These are phyloP conservation scores for Polytrichum formosum DNA, from an alignment of 225 moss, liverwort and hornwort genomes.

Conservation along the genomic window DNA sequence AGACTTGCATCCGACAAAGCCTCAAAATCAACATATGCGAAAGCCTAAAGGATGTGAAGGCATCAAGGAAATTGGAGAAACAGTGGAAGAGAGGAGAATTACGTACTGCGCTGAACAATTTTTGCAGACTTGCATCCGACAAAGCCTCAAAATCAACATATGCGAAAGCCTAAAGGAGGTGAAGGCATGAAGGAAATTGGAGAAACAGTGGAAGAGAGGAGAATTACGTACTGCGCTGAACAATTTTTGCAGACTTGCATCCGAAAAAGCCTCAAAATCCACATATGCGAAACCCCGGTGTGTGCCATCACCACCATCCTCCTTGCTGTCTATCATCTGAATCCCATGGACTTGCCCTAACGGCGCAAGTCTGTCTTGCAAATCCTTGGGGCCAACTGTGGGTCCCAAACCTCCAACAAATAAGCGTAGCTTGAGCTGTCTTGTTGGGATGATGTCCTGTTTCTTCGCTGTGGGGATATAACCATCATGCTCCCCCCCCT, in stretches of 20 bases:
- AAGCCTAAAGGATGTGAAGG: constrained; percentile 19
- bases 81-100: no score
- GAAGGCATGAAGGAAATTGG: no score
- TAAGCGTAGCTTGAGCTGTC: constrained; percentile 49
- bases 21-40: constrained; percentile 85
- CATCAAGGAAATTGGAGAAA: no score
- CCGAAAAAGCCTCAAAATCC: constrained; percentile 75
- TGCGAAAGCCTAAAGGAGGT: constrained; percentile 31
- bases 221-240: constrained; percentile 67
- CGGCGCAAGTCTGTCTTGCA: constrained; percentile 73
- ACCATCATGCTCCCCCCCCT: no score
- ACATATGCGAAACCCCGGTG: constrained; percentile 90
- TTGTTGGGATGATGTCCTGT: background rate
- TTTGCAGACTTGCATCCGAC: constrained; percentile 68
- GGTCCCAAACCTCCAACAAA: constrained; percentile 82
- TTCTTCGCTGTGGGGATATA: no score
- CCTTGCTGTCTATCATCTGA: constrained; percentile 45
- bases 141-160: constrained; percentile 84
- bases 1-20: constrained; percentile 74
- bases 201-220: background rate
- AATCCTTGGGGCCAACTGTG: constrained; percentile 49
- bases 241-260: constrained; percentile 73
- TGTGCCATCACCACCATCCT: constrained; percentile 29
- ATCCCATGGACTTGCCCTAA: constrained; percentile 64
- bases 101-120: constrained; percentile 72